Conservation (phyloP, 2,329 filamentous ascomycete genomes). For the Phaeosphaeriaceae sp. region DNA sequence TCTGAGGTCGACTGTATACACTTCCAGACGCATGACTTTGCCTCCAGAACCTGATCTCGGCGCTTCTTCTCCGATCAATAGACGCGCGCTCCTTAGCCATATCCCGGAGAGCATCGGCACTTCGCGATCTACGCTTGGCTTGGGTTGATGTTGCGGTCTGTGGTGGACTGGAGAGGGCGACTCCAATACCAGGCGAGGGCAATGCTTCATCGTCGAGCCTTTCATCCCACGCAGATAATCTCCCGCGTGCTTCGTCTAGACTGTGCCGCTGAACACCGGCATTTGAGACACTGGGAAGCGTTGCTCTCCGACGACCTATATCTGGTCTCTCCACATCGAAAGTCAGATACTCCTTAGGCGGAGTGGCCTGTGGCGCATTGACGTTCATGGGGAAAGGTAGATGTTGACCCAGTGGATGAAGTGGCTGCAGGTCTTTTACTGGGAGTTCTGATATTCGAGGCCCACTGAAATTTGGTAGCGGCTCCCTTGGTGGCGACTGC, state of each 20-base stretch:
- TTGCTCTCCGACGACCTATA: conserved; percentile 41
- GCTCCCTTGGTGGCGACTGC: conserved; percentile 28
- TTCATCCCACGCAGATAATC: conserved; percentile 38
- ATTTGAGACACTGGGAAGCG: conserved; percentile 41
- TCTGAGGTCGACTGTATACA: conserved; percentile 44
- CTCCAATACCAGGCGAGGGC: conserved; percentile 43
- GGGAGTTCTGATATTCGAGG: conserved; percentile 46
- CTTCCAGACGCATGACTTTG: conserved; percentile 42
- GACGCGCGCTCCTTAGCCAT: conserved; percentile 34
- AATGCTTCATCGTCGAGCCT: conserved; percentile 29
- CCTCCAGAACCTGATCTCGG: conserved; percentile 47
- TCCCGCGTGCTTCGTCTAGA: conserved; percentile 32
- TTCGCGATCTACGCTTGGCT: conserved; percentile 45
- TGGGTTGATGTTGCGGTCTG: conserved; percentile 21
- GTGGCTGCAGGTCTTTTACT: conserved; percentile 38
- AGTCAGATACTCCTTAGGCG: conserved; percentile 43
- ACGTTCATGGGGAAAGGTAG: conserved; percentile 52
- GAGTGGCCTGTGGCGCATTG: conserved; percentile 46
- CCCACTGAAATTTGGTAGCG: conserved; percentile 24
- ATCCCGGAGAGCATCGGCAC: conserved; percentile 46
- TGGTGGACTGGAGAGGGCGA: conserved; percentile 43
- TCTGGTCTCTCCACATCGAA: conserved; percentile 36
- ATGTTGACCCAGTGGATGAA: conserved; percentile 45
- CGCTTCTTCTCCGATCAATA: conserved; percentile 37
- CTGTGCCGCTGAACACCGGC: conserved; percentile 34